Base-by-base conservation (phyloP, 768 basidiomycete genomes). In the Mrakia blollopis region DNA sequence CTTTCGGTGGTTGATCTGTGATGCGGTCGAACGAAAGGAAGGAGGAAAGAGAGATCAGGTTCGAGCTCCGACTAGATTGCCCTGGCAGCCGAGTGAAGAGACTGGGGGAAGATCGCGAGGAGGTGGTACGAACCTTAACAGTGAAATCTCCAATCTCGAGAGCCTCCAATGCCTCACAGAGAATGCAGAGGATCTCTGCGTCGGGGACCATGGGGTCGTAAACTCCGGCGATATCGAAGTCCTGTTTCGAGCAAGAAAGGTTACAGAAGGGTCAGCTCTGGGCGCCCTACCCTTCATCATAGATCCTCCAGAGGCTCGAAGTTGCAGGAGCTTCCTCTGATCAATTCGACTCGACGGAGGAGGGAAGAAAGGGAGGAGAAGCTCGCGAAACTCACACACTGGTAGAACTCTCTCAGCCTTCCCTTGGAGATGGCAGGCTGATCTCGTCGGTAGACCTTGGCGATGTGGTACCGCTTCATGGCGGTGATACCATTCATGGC, bases 121-220 rank as follows among this genome's bases (percentile, higher is more conserved):
- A 47, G 16, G 16, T 35, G n/a, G 6, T 44, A 44, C 44, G 52
- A n/a, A 91, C 92, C 88, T 98, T 98, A 86, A 99, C 85, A 1
- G 91, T 94, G 82, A 92, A 99, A 54, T 97, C 95, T 62, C 94
- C 94, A 28, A 99, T 90, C 73, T 97, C 93, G 14, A 99, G 87
- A 75, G 87, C 88, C 0, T 89, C 88, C 72, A 98, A 85, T 41
- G 95, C 87, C 10, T 93, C 93, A 81, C 91, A 92, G 0, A 93
- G 80, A 77, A 98, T 83, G 79, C 90, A 89, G 79, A 98, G 87
- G 37, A 97, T 83, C 83, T 99, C 97, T 1, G 93, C 92, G 82
- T 98, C 97, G 13, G 97, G 92, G 74, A 99, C 92, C 97, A 99
- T 99, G 5, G 93, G 85, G 83, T 99, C 97, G 90, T 92, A 98